Percentiles rank a stretch among this genome's conserved stretches.
phyloP scores from a whole-genome alignment of 495 filamentous ascomycete genomes.

The Tuber melanosporum region DNA sequence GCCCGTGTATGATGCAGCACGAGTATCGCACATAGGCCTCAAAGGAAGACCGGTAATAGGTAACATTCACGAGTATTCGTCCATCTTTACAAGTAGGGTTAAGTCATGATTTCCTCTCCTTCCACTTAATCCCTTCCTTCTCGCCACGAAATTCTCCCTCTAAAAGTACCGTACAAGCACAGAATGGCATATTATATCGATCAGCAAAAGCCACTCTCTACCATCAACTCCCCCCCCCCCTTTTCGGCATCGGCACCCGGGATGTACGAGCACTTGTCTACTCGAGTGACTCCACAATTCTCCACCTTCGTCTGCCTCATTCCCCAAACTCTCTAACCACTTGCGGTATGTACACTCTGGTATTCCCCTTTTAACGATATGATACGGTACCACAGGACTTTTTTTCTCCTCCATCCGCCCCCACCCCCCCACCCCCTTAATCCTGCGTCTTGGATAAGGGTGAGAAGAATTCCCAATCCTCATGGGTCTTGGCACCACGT shows the following conservation, averaged over 20 bases:
- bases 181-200: neutral
- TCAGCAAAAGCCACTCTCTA: conserved; percentile 1
- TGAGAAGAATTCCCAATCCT: neutral
- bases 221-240: neutral
- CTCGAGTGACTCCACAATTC: neutral
- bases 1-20: neutral
- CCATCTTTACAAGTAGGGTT: no score
- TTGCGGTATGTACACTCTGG: conserved; percentile 1
- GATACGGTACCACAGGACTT: neutral
- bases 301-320: neutral
- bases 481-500: neutral
- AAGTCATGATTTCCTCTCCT: neutral
- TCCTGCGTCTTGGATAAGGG: neutral
- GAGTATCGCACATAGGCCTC: neutral
- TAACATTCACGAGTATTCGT: neutral
- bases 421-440: neutral
- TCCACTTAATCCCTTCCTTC: neutral
- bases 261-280: neutral
- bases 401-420: neutral
- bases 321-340: neutral
- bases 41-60: neutral
- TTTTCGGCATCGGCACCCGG: neutral
- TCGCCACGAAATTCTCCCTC: neutral
- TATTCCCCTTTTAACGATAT: neutral
- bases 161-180: neutral